phyloP scores from a whole-genome alignment of 2,329 filamentous ascomycete genomes.

The Capronia americana region DNA sequence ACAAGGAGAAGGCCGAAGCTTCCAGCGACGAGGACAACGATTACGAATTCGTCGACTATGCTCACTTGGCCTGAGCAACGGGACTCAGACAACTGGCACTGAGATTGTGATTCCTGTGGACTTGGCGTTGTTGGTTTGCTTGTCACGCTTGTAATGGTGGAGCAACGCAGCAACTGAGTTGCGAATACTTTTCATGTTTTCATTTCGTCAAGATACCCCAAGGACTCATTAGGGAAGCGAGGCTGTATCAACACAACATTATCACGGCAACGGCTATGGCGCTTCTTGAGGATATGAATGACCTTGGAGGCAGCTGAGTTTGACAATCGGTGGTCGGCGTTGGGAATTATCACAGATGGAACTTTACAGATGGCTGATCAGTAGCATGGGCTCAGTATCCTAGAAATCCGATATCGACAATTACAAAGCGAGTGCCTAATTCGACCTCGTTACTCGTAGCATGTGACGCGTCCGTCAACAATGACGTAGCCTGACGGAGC shows the following conservation, averaged over 20 bases:
- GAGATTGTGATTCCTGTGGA: slow-evolving; percentile 1
- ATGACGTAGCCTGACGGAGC: slow-evolving; percentile 27
- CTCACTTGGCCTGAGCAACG: slow-evolving; percentile 38
- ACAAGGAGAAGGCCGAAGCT: slow-evolving; percentile 48
- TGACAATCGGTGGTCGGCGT: slow-evolving; percentile 11
- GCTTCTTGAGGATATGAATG: slow-evolving; percentile 70
- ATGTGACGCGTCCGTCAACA: slow-evolving; percentile 34
- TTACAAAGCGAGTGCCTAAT: not conserved
- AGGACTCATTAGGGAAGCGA: slow-evolving; percentile 41
- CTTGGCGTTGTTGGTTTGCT: slow-evolving; percentile 19
- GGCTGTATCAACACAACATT: slow-evolving; percentile 30
- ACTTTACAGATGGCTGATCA: not conserved
- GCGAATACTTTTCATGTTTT: slow-evolving; percentile 20
- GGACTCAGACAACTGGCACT: not conserved
- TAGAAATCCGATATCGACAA: not conserved
- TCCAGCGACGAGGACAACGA: slow-evolving; percentile 48
- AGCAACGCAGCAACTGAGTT: slow-evolving; percentile 14
- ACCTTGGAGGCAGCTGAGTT: slow-evolving; percentile 30
- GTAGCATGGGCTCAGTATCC: slow-evolving; percentile 9
- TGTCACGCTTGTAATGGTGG: slow-evolving; percentile 16
- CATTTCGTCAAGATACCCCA: slow-evolving; percentile 38
- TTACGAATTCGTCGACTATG: slow-evolving; percentile 51
- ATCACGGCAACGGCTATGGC: slow-evolving; percentile 29
- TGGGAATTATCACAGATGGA: slow-evolving; percentile 7
- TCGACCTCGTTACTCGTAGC: slow-evolving; percentile 11